Conservation (phyloP, 164 flowering plant species). For the Liriodendron chinense region DNA sequence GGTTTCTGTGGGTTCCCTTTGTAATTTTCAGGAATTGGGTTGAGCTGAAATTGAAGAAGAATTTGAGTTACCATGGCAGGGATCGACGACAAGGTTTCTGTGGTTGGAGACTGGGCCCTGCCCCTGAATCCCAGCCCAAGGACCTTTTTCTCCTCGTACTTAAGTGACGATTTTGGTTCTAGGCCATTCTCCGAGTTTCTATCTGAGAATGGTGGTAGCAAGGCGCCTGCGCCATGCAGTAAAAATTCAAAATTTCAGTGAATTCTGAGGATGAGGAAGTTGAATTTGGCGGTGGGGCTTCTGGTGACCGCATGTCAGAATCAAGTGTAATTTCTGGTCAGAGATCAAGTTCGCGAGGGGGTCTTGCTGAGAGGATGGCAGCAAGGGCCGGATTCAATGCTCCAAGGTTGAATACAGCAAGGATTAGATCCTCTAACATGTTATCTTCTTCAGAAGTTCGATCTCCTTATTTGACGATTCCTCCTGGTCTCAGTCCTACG, state of each 20-base stretch:
- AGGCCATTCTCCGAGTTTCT: constrained; percentile 25
- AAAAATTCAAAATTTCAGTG: constrained; percentile 13
- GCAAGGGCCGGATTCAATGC: constrained; percentile 87
- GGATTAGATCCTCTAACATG: constrained; percentile 48
- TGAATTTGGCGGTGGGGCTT: constrained; percentile 6
- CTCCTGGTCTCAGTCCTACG: constrained; percentile 88
- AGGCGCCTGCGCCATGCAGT: constrained; percentile 19
- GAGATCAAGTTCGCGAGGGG: constrained; percentile 35
- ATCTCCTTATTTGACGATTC: constrained; percentile 73
- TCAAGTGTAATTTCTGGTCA: constrained; percentile 27
- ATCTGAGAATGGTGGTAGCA: constrained; percentile 19
- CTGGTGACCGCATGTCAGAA: constrained; percentile 20
- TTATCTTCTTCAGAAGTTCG: constrained; percentile 28
- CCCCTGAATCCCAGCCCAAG: constrained; percentile 57
- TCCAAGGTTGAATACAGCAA: constrained; percentile 62
- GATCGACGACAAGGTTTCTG: constrained; percentile 52
- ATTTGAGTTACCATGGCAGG: constrained; percentile 35
- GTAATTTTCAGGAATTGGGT: not conserved
- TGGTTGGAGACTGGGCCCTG: constrained; percentile 60
- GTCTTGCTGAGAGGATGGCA: constrained; percentile 72
- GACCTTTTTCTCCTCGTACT: constrained; percentile 41
- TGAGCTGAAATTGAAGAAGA: constrained; percentile 4
- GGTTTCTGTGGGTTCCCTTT: not conserved
- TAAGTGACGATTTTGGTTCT: constrained; percentile 36
- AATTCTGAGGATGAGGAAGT: constrained; percentile 18